Evolutionary conservation across 2,329 filamentous ascomycete species (phyloP).

Genomic region (Tolypocladium ovalisporum): DNA sequence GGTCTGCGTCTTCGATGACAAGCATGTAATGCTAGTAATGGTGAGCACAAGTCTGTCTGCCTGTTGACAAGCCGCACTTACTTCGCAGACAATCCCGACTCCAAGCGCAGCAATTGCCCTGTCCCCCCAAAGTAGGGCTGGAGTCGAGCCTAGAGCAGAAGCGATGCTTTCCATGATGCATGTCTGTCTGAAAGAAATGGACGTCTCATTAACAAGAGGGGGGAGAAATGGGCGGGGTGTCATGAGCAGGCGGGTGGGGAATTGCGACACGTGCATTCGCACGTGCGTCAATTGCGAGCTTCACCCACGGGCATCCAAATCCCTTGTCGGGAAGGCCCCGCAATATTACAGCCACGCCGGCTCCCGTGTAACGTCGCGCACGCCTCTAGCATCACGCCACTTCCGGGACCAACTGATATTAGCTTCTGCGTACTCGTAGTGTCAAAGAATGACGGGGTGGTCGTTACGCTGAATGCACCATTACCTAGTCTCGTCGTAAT

Average conservation of each 20-base stretch:
- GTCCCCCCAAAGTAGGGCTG: constrained; percentile 1
- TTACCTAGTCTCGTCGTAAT: neutral
- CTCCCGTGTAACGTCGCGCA: neutral
- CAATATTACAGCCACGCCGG: neutral
- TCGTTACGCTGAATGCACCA: neutral
- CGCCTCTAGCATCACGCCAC: neutral
- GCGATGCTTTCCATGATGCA: constrained; percentile 3
- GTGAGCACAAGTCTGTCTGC: neutral
- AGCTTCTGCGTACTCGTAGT: neutral
- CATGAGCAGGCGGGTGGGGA: too few relatives aligned
- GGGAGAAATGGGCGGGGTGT: too few relatives aligned
- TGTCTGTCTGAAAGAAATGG: too few relatives aligned
- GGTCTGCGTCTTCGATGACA: neutral
- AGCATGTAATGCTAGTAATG: constrained; percentile 1
- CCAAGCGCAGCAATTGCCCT: constrained; percentile 1
- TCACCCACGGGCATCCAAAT: too few relatives aligned
- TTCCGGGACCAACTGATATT: neutral
- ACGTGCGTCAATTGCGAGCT: too few relatives aligned
- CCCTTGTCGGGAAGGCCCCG: too few relatives aligned
- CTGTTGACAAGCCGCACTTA: neutral
- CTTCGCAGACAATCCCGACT: neutral
- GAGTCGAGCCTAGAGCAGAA: neutral
- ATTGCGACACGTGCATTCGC: too few relatives aligned
- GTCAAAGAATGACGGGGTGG: neutral
- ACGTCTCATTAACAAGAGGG: too few relatives aligned